phyloP scores from a whole-genome alignment of 108 stramenopile genomes.

The Nitzschia putrida region DNA sequence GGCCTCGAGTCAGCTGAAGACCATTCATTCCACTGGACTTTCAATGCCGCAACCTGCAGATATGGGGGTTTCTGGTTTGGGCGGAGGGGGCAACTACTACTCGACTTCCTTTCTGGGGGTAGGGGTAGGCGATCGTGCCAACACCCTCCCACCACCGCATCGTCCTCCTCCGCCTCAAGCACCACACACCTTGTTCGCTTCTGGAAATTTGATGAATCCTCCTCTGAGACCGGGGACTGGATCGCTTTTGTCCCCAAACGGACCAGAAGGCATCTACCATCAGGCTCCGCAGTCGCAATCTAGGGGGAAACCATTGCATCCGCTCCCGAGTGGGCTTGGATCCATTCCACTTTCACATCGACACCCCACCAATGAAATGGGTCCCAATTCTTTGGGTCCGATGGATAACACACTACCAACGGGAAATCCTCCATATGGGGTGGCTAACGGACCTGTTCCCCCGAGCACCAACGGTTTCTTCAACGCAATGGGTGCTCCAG shows the following conservation, averaged over 20 bases:
- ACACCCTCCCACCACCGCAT: constrained; percentile 8
- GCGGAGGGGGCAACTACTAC: constrained; percentile 13
- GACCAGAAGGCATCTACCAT: constrained; percentile 6
- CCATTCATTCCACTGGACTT: constrained; percentile 13
- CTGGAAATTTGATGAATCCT: neutral
- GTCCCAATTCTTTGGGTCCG: no score
- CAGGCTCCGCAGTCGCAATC: neutral
- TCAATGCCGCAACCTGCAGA: constrained; percentile 21
- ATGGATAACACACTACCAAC: neutral
- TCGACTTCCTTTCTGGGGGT: neutral
- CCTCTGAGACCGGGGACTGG: constrained; percentile 1
- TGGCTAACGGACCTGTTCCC: neutral
- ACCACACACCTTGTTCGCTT: constrained; percentile 8
- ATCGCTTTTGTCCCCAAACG: neutral
- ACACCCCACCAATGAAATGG: no score
- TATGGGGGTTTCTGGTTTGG: neutral
- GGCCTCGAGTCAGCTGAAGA: constrained; percentile 24
- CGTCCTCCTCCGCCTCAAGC: neutral
- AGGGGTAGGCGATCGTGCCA: neutral
- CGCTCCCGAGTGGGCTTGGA: no score
- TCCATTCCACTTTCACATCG: no score
- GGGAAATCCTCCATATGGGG: neutral
- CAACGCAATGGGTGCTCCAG: no score
- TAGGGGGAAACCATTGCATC: neutral
- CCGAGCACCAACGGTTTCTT: neutral